Percentiles rank a stretch among this genome's conserved stretches.
These are phyloP conservation scores for Fusarium sp. DNA, from an alignment of 2,329 filamentous ascomycete species.

Conservation along the genomic window DNA sequence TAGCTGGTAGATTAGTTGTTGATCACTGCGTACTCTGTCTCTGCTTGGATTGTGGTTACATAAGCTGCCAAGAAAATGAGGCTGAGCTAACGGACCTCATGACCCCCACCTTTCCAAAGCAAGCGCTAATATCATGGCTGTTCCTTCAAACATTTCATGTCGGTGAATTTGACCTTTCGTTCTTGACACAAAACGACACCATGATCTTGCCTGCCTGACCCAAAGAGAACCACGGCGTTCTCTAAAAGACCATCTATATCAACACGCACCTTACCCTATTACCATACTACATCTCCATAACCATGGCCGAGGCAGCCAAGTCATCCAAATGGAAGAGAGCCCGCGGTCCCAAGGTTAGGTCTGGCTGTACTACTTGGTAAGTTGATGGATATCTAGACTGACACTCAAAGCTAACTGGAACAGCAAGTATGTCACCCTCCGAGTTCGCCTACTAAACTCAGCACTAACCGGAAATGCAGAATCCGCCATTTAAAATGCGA, in stretches of 20 bases:
- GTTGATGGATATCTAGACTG: rapidly evolving
- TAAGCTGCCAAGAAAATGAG: background rate
- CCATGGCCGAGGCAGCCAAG: background rate
- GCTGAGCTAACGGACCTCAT: background rate
- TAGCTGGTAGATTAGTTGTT: background rate
- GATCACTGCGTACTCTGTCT: background rate
- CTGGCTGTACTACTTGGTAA: conserved; percentile 26
- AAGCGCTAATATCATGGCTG: background rate
- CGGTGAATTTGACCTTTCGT: background rate
- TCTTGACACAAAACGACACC: background rate
- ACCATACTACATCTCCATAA: background rate
- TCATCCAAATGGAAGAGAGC: conserved; percentile 14
- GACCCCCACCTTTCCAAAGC: background rate
- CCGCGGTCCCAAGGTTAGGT: conserved; percentile 13
- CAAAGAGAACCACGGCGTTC: background rate
- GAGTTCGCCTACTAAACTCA: rapidly evolving
- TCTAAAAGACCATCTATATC: too few species aligned
- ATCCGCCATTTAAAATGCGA: conserved; percentile 31
- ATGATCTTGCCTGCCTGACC: background rate
- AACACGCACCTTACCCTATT: rapidly evolving
- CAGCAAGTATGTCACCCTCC: conserved; percentile 8
- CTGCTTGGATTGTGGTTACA: background rate
- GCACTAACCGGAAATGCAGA: background rate
- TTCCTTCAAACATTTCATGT: background rate
- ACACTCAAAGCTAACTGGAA: background rate